Percentiles rank a stretch among this genome's conserved stretches.
Evolutionary conservation across 75 land plant species (phyloP).

Genomic region (Cryptomeria japonica): DNA sequence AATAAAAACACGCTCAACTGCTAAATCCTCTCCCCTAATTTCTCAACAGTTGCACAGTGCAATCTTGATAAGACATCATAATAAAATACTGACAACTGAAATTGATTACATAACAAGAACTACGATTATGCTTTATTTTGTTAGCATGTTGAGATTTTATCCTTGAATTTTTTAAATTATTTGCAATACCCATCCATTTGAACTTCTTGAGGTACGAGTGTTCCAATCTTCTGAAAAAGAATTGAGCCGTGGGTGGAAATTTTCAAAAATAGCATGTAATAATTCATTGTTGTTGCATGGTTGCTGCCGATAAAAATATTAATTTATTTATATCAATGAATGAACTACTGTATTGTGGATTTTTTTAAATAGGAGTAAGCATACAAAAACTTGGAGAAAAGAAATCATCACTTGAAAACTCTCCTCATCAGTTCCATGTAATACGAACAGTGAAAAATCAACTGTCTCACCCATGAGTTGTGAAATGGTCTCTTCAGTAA

Average conservation of each 20-base stretch:
- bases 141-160: not conserved
- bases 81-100: too few relatives aligned
- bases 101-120: not conserved
- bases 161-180: too few relatives aligned
- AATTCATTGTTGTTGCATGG: not conserved
- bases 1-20: too few relatives aligned
- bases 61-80: too few relatives aligned
- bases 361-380: not conserved
- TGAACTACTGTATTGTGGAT: not conserved
- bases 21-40: too few relatives aligned
- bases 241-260: not conserved
- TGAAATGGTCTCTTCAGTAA: not conserved
- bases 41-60: too few relatives aligned
- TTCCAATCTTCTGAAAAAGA: not conserved
- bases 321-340: not conserved
- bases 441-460: not conserved
- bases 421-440: not conserved
- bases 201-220: not conserved
- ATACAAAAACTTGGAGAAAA: not conserved
- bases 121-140: not conserved
- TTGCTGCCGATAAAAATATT: not conserved
- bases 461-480: not conserved
- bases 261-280: too few relatives aligned
- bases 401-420: not conserved
- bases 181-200: not conserved